Evolutionary conservation across 768 basidiomycete genomes (phyloP), one percentile per base, ranked within the genome.

Genomic region (Coprinellus aureogranulatus): DNA sequence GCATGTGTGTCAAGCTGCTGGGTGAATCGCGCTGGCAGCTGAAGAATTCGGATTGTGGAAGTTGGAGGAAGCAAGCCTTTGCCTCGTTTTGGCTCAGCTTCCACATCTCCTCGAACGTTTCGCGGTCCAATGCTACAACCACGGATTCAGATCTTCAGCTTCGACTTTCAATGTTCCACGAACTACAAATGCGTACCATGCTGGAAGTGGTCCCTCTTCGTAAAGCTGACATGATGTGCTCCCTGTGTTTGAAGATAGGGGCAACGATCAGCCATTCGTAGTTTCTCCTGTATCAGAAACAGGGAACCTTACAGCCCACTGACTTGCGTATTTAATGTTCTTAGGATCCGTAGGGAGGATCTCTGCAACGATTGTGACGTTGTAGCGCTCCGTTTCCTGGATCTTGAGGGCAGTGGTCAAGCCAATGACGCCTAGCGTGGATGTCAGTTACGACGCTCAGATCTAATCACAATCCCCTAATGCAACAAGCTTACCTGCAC

Each of bases 81-180:
- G 81, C 77, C 74, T 30, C 75, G 75, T 2, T 80, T 82, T 0
- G 83, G 83, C 3, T 76, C 79, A 92, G 74, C 57, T 81, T 73
- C 88, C 88, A 90, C 81, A 93, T 83, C 3, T 71, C 74, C n/a
- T 85, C 69, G 68, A 94, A 91, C 1, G 90, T 92, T 58, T 85
- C 85, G 54, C 79, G 72, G 65, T 92, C 88, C 61, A 90, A 75
- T 12, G 74, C 89, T 92, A n/a, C n/a, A n/a, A n/a, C n/a, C n/a
- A n/a, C n/a, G 42, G 27, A 26, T 40, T 18, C 34, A 14, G 34
- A 6, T 34, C 34, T 34, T 34, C n/a, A 34, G 34, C 34, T 34
- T 34, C 34, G 14, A 14, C 34, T 34, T n/a, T n/a, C n/a, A n/a
- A n/a, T n/a, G n/a, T n/a, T n/a, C n/a, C n/a, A n/a, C n/a, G n/a